These are phyloP conservation scores for Wickerhamiella qilinensis DNA, from an alignment of 805 yeast genomes.

Conservation along the genomic window DNA sequence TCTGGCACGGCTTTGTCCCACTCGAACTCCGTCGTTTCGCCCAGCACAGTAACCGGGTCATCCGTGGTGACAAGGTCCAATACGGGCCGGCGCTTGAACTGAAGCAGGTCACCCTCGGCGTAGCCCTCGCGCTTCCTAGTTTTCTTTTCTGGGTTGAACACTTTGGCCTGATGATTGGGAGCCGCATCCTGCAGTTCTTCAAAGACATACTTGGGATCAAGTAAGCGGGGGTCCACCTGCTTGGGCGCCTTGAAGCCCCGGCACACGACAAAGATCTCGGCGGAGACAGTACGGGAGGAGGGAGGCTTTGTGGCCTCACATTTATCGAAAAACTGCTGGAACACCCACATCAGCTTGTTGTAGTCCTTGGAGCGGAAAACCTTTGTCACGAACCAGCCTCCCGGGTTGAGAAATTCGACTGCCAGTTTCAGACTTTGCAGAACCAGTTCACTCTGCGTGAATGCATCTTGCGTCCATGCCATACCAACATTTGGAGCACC, in stretches of 20 bases:
- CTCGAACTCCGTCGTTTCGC: conserved; percentile 49
- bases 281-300: conserved; percentile 96
- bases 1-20: conserved; percentile 50
- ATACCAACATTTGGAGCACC: conserved; percentile 99
- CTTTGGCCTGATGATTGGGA: conserved; percentile 69
- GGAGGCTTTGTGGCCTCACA: conserved; percentile 99
- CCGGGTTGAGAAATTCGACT: conserved; percentile 75
- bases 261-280: conserved; percentile 96
- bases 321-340: conserved; percentile 85
- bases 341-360: conserved; percentile 93
- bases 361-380: conserved; percentile 98
- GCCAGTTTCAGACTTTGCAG: conserved; percentile 87
- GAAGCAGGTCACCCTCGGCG: conserved; percentile 62
- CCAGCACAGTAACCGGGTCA: conserved; percentile 72
- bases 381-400: conserved; percentile 93
- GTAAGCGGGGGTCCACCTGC: conserved; percentile 76
- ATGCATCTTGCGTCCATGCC: conserved; percentile 99
- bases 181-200: conserved; percentile 58
- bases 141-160: conserved; percentile 87
- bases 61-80: conserved; percentile 69
- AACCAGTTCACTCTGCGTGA: conserved; percentile 91
- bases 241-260: conserved; percentile 93
- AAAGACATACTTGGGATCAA: conserved; percentile 86
- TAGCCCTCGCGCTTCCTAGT: conserved; percentile 89
- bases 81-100: conserved; percentile 54